Evolutionary conservation across 805 yeast genomes (phyloP), one percentile per base, ranked within the genome.

Genomic region (Kodamaea leandrae): DNA sequence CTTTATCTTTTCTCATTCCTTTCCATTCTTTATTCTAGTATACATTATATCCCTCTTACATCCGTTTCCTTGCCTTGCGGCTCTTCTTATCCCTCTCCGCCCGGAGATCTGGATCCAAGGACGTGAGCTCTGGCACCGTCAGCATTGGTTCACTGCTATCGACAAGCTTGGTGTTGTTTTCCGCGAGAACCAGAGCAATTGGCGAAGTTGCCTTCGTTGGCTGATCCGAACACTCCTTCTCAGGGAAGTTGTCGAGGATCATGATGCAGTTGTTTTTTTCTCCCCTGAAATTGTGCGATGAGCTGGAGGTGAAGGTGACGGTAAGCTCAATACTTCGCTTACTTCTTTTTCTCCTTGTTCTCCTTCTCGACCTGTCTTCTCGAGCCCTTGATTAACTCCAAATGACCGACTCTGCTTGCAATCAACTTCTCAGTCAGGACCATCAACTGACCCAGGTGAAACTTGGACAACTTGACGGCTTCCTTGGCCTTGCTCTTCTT

Each of bases 401-500:
- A 73, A 62, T 91, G 98, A 18, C 99, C 99, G 6, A 91, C 97
- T 60, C 91, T 77, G 42, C 95, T 74, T 2, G 97, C 82, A 51
- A 91, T 79, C 43, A 88, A 72, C 65, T 80, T 88, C 64, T 91
- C 99, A 3, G 98, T 91, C 30, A 77, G 71, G 3, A 78, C 57
- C 36, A 64, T 71, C 58, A 69, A 78, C 51, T 71, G 77, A 3
- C 78, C 74, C 28, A 71, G 61, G 55, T 78, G 85, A 29, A 73
- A 69, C 59, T 81, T 83, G 37, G 74, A 68, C 43, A 84, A 65
- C 51, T 78, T 78, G 43, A 74, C 71, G 47, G 80, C 66, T 39
- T 57, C 54, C 36, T 57, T 58, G 4, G 66, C 59, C 44, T 73
- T 76, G 28, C 73, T 66, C 57, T 81, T 86, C 60, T 78, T 82